phyloP scores from a whole-genome alignment of 169 alveolate genomes.

The Babesia ovis region DNA sequence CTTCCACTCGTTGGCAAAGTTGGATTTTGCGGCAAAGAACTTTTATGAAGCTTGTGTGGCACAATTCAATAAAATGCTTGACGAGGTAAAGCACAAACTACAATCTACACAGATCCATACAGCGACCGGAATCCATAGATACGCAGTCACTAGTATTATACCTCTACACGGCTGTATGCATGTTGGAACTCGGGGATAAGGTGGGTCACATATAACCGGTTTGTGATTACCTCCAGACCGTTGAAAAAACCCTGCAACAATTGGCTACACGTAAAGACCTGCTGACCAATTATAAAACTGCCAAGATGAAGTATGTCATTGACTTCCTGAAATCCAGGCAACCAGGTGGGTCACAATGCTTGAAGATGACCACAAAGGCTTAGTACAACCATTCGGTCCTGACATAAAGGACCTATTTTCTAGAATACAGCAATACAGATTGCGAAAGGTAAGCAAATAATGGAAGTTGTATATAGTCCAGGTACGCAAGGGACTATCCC shows the following conservation, averaged over 20 bases:
- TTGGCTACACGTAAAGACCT: conserved; percentile 55
- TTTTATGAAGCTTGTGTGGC: conserved; percentile 32
- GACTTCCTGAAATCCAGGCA: conserved; percentile 67
- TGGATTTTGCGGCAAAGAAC: conserved; percentile 61
- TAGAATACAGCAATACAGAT: conserved; percentile 58
- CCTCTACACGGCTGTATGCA: conserved; percentile 66
- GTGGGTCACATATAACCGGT: conserved; percentile 14
- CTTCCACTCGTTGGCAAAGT: conserved; percentile 78
- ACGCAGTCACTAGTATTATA: conserved; percentile 71
- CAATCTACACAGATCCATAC: not conserved
- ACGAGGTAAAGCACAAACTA: conserved; percentile 1
- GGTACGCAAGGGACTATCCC: conserved; percentile 51
- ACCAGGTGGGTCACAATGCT: conserved; percentile 44
- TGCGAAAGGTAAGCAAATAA: conserved; percentile 50
- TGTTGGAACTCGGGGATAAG: conserved; percentile 33
- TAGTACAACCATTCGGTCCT: conserved; percentile 46
- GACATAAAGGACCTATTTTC: conserved; percentile 53
- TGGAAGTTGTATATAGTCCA: not conserved
- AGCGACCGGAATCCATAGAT: conserved; percentile 59
- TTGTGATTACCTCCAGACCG: conserved; percentile 40
- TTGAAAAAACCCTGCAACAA: conserved; percentile 59
- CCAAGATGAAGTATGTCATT: conserved; percentile 70
- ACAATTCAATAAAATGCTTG: conserved; percentile 2
- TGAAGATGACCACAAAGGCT: no score
- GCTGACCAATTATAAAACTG: conserved; percentile 71